Base-by-base conservation (phyloP, 1,139 yeast genomes). In the Scheffersomyces segobiensis region DNA sequence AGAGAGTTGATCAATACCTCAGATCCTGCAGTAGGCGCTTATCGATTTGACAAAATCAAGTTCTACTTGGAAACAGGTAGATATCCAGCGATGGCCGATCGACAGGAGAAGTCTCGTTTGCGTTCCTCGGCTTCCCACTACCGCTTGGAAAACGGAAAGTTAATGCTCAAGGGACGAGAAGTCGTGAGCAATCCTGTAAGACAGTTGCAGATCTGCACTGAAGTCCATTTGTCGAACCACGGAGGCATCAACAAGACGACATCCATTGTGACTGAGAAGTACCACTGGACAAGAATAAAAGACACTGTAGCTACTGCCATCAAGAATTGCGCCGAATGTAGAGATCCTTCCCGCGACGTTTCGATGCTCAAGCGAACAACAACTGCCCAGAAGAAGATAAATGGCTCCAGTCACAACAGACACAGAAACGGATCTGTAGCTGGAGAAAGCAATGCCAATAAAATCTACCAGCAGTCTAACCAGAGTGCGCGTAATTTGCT, bases 181-280 rank as follows among this genome's bases (percentile, higher is more conserved):
- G 98, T 95, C 10, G 82, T 95, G 1, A 80, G 89, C 50, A 95
- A 90, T 62, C 89, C 91, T 0, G 85, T 81, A 1, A 83, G 87
- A 57, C 98, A 93, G 74, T 71, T 89, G 54, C 87, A 86, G 62
- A 87, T 93, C 47, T 91, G 95, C 53, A 81, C 86, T n/a, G 88
- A 86, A 54, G 74, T 85, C 18, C 98, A 93, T 70, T 69, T 82
- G 63, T 76, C 84, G 19, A 83, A 83, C 57, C 98, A 93, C 69
- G 89, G 89, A 5, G 98, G 98, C n/a, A 92, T 95, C 60, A 95
- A 95, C 73, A 90, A 88, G 67, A 88, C 97, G 1, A 93, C 98
- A 0, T 79, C 95, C 0, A 77, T 83, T 48, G 86, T 95, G 21
- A 84, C 96, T 0, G 96, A 90, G 62, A 84, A 85, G 64, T 95